These are phyloP conservation scores for Apiospora pterosperma DNA, from an alignment of 2,329 filamentous ascomycete genomes.

Conservation along the genomic window DNA sequence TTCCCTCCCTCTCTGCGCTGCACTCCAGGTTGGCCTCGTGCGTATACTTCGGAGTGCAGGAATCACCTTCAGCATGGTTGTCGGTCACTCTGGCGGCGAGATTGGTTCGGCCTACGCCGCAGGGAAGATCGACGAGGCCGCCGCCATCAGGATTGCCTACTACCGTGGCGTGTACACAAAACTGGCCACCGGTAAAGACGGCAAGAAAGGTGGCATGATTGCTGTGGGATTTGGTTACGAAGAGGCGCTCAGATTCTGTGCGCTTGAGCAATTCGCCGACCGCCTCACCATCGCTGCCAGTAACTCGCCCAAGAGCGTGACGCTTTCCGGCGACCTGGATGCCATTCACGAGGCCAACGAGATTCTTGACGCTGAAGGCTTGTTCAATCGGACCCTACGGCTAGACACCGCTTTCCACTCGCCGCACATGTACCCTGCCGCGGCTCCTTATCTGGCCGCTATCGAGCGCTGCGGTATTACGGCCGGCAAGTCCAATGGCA, in stretches of 20 bases:
- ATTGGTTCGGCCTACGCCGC: background rate
- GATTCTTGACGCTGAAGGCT: conserved; percentile 14
- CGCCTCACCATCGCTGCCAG: conserved; percentile 9
- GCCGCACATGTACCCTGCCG: conserved; percentile 38
- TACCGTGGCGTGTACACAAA: conserved; percentile 21
- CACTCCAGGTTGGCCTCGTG: background rate
- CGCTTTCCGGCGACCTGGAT: conserved; percentile 10
- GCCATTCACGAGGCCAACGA: conserved; percentile 13
- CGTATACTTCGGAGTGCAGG: background rate
- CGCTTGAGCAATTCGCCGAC: background rate
- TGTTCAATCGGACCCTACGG: conserved; percentile 31
- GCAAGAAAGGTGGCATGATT: conserved; percentile 25
- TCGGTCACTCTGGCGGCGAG: conserved; percentile 26
- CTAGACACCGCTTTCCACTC: conserved; percentile 49
- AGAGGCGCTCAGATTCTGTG: conserved; percentile 10
- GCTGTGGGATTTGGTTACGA: conserved; percentile 24
- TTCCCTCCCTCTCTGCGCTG: background rate
- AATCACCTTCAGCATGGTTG: background rate
- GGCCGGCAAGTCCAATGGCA: conserved; percentile 27
- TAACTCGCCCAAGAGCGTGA: conserved; percentile 15
- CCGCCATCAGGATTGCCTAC: conserved; percentile 29
- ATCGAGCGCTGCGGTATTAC: conserved; percentile 29
- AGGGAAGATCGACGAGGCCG: background rate
- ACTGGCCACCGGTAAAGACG: conserved; percentile 11
- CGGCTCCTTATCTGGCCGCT: conserved; percentile 28